A percentile compares a stretch with the other conserved stretches of the same genome.
Conservation (phyloP, 2,329 filamentous ascomycete genomes). For the Fusarium sp. region DNA sequence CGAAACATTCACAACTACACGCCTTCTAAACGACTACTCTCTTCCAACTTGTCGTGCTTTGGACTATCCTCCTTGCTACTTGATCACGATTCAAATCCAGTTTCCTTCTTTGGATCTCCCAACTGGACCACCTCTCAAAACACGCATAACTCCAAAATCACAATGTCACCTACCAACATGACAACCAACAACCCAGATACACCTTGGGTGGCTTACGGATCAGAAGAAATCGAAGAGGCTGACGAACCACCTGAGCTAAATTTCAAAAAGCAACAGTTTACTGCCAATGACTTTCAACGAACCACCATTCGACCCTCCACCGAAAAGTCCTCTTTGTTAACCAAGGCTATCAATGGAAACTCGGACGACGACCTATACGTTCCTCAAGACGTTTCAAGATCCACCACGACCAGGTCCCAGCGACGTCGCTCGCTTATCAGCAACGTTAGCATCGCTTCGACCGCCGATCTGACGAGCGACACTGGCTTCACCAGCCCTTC, state of each 20-base stretch:
- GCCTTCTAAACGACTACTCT: conserved; percentile 1
- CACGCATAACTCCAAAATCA: conserved; percentile 36
- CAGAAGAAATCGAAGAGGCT: conserved; percentile 79
- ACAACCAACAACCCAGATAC: conserved; percentile 47
- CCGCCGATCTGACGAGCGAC: conserved; percentile 94
- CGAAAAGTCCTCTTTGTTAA: conserved; percentile 85
- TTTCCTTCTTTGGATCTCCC: conserved; percentile 19
- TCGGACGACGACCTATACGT: conserved; percentile 68
- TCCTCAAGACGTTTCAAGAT: conserved; percentile 49
- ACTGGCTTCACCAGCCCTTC: conserved; percentile 91
- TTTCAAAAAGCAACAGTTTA: conserved; percentile 46
- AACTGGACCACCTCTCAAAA: conserved; percentile 31
- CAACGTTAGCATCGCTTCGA: conserved; percentile 84
- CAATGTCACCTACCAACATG: conserved; percentile 56
- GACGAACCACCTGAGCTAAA: conserved; percentile 87
- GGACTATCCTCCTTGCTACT: conserved; percentile 13
- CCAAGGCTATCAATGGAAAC: conserved; percentile 80
- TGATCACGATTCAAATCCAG: conserved; percentile 18
- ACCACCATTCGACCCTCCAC: conserved; percentile 62
- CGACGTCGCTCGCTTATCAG: conserved; percentile 79
- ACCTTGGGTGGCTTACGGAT: conserved; percentile 55
- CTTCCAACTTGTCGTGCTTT: conserved; percentile 3
- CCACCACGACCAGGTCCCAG: conserved; percentile 53
- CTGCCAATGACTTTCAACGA: conserved; percentile 60
- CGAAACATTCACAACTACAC: conserved; percentile 36